Base-by-base conservation (phyloP, 306 rosid genomes). In the Castanea sativa region DNA sequence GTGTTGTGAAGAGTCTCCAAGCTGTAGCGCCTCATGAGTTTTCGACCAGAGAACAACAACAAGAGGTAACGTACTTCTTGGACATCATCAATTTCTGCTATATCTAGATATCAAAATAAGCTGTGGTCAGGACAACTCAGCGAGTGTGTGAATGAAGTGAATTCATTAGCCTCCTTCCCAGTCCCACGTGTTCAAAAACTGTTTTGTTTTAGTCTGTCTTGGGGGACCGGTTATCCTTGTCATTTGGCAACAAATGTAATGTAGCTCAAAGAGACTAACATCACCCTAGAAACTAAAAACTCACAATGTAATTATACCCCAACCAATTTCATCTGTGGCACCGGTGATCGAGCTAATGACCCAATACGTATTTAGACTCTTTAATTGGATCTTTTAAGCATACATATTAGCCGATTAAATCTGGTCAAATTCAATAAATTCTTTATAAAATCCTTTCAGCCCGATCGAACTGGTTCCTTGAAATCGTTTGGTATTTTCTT, bases 1-100 rank as follows among this genome's bases (percentile, higher is more conserved):
- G 53, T 49, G 15, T 8, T 0, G 52, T 32, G 21, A 78, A 53
- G 45, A 73, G 2, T 53, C 72, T 74, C 56, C 83, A 41, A 53
- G 82, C 79, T 41, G 58, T 79, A 55, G 77, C 82, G 16, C 76
- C 80, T 27, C 23, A 23, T 23, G 77, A 76, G n/a, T 73, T 79
- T 58, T 76, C 80, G 67, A 60, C 77, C 69, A 49, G 70, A 52
- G 73, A 82, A 74, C 53, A 32, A 38, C 73, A 82, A 74, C 41
- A 32, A 52, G 77, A 76, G 82, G 81, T 83, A 68, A 61, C 72
- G 53, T 29, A 19, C 55, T 55, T 52, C 63, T 10, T 53, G 58
- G 15, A 19, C 49, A 18, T 35, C 27, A 19, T 35, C 27, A 19
- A 10, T 33, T 19, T 9, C 53, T 68, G 52, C 51, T 19, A 68